phyloP scores from a whole-genome alignment of 2,329 filamentous ascomycete species.

The Claviceps maximensis region DNA sequence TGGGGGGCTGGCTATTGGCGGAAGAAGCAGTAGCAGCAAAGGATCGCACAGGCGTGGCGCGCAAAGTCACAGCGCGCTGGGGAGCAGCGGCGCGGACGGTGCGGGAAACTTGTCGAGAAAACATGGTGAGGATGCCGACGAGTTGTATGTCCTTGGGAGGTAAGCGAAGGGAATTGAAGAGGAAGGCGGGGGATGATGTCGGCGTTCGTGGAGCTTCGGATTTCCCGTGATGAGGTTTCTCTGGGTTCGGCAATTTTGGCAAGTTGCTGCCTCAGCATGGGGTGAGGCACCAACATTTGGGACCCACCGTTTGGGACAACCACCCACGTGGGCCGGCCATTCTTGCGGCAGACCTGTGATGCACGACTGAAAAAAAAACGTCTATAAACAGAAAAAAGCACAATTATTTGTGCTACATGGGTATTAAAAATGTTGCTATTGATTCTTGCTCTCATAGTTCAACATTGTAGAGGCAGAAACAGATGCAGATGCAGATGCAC shows the following conservation, averaged over 20 bases:
- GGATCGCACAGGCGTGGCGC: slow-evolving; percentile 49
- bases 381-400: background rate
- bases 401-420: background rate
- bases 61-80: slow-evolving; percentile 35
- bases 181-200: slow-evolving; percentile 13
- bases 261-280: slow-evolving; percentile 24
- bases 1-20: slow-evolving; percentile 65
- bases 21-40: slow-evolving; percentile 67
- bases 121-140: slow-evolving; percentile 28
- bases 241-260: slow-evolving; percentile 29
- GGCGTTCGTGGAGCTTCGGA: slow-evolving; percentile 17
- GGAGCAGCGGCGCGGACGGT: slow-evolving; percentile 45
- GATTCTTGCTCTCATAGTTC: background rate
- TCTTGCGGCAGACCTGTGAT: too few species aligned
- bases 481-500: background rate
- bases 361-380: background rate
- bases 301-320: background rate
- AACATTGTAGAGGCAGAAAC: background rate
- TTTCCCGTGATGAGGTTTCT: slow-evolving; percentile 20
- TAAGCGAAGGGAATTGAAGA: slow-evolving; percentile 8
- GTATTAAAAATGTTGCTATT: background rate
- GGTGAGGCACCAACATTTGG: slow-evolving; percentile 23
- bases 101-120: slow-evolving; percentile 47
- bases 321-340: too few species aligned
- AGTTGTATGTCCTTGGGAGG: slow-evolving; percentile 4